phyloP scores from a whole-genome alignment of 2,329 filamentous ascomycete species.

The Epichloe elymi region DNA sequence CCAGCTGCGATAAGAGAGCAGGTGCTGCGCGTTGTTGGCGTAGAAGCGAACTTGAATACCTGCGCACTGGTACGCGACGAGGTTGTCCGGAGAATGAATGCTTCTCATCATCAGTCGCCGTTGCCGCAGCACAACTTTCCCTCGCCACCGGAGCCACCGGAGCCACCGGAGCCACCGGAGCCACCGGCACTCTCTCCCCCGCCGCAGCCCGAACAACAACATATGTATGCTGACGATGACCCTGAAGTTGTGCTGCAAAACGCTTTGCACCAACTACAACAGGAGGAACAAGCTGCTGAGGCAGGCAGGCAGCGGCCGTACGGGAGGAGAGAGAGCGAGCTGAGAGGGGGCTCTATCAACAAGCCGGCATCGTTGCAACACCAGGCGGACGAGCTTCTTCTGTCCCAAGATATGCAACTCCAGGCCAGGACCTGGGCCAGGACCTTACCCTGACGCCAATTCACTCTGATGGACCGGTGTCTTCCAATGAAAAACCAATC shows the following conservation, averaged over 20 bases:
- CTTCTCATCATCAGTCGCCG: conserved; percentile 11
- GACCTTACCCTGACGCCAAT: conserved; percentile 44
- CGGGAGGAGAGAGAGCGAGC: conserved; percentile 38
- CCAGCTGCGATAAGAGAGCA: conserved; percentile 46
- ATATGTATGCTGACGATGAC: conserved; percentile 37
- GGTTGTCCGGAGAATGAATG: conserved; percentile 29
- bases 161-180: conserved; percentile 12
- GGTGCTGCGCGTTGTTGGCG: conserved; percentile 39
- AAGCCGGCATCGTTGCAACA: conserved; percentile 20
- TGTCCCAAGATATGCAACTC: conserved; percentile 21
- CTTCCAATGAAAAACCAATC: conserved; percentile 34
- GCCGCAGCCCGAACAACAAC: background rate
- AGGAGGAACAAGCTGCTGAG: conserved; percentile 45
- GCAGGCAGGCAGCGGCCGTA: conserved; percentile 41
- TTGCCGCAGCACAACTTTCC: conserved; percentile 8
- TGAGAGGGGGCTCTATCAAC: conserved; percentile 24
- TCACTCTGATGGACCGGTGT: conserved; percentile 33
- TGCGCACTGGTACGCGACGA: conserved; percentile 48
- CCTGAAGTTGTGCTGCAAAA: conserved; percentile 46
- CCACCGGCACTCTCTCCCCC: conserved; percentile 6
- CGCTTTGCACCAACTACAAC: conserved; percentile 43
- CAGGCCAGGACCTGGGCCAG: conserved; percentile 20
- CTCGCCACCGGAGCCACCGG: conserved; percentile 8
- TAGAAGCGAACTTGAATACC: conserved; percentile 38
- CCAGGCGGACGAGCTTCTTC: conserved; percentile 16